These are phyloP conservation scores for Rhododendron molle DNA, from an alignment of 148 eudicot species.

Conservation along the genomic window DNA sequence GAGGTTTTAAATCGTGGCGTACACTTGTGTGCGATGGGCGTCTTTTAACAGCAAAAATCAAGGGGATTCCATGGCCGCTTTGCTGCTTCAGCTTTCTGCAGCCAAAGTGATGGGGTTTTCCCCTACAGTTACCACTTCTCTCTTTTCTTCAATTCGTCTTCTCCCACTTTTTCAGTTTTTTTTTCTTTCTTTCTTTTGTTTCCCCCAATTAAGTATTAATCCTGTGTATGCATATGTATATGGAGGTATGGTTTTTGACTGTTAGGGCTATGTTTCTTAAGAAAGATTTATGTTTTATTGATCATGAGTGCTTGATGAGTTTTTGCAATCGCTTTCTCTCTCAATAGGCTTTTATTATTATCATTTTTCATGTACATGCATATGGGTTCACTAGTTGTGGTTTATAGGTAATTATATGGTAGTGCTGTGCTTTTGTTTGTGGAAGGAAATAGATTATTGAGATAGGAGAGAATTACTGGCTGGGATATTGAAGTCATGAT, in stretches of 20 bases:
- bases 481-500: background rate
- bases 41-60: conserved; percentile 7
- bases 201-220: too few species aligned
- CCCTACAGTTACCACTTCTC: conserved; percentile 14
- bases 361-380: too few species aligned
- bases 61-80: conserved; percentile 29
- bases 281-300: too few species aligned
- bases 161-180: background rate
- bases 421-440: background rate
- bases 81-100: conserved; percentile 19
- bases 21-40: conserved; percentile 29
- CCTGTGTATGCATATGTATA: too few species aligned
- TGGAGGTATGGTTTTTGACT: too few species aligned
- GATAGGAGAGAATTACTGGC: background rate
- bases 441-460: background rate
- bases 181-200: too few species aligned
- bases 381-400: background rate
- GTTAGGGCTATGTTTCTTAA: too few species aligned
- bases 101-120: conserved; percentile 16
- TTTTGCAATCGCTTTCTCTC: too few species aligned
- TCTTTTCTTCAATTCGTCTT: background rate
- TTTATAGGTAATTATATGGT: background rate
- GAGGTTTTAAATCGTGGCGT: conserved; percentile 32
- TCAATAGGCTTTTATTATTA: too few species aligned
- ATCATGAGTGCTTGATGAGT: too few species aligned